Conservation (phyloP, 352 stramenopile species). For the Pythium insidiosum region DNA sequence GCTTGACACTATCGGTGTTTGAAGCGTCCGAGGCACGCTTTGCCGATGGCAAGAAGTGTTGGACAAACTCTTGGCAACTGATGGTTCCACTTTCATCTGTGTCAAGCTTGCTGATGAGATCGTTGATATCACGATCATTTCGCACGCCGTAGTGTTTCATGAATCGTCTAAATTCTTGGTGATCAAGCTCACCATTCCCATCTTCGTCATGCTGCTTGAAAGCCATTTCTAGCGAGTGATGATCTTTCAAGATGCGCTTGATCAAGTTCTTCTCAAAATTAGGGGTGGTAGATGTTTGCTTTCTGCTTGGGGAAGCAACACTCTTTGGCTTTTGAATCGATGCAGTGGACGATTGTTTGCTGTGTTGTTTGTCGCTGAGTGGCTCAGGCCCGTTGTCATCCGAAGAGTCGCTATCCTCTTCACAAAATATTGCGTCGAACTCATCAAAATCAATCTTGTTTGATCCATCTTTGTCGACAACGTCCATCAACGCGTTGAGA, state of each 20-base stretch:
- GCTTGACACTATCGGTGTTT: no score
- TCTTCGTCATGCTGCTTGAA: slow-evolving; percentile 31
- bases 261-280: slow-evolving; percentile 16
- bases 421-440: slow-evolving; percentile 20
- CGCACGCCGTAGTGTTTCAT: slow-evolving; percentile 44
- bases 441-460: slow-evolving; percentile 38
- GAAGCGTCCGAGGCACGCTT: no score
- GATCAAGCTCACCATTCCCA: slow-evolving; percentile 30
- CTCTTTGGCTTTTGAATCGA: no score
- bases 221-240: slow-evolving; percentile 24
- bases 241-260: slow-evolving; percentile 20
- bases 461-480: slow-evolving; percentile 35
- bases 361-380: no score
- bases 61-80: slow-evolving; percentile 33
- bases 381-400: slow-evolving; percentile 23
- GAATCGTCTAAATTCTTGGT: slow-evolving; percentile 40
- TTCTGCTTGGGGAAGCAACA: no score
- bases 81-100: slow-evolving; percentile 27
- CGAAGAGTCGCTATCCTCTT: slow-evolving; percentile 11
- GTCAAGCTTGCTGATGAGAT: slow-evolving; percentile 31
- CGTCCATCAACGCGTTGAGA: slow-evolving; percentile 22
- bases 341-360: no score
- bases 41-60: slow-evolving; percentile 24
- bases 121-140: slow-evolving; percentile 23
- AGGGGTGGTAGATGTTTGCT: no score